Evolutionary conservation across 352 stramenopile species (phyloP).

Genomic region (Thraustotheca clavata): DNA sequence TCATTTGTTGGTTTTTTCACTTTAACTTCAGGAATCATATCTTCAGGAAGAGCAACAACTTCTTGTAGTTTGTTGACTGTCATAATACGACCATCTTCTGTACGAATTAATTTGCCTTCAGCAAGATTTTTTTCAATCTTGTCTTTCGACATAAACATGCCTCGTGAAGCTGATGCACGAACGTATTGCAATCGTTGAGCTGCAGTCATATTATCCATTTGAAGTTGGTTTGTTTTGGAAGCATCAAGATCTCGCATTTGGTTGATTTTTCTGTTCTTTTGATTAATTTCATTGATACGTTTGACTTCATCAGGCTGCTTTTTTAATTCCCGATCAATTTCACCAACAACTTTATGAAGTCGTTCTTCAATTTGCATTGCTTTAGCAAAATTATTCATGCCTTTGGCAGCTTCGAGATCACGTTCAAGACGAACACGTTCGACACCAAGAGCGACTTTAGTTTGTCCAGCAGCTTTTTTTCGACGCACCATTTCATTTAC

Average conservation of each 20-base stretch:
- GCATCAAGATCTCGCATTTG: conserved; percentile 75
- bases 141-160: conserved; percentile 75
- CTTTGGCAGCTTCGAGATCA: conserved; percentile 62
- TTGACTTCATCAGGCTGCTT: conserved; percentile 74
- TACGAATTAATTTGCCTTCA: conserved; percentile 59
- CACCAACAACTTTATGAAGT: conserved; percentile 45
- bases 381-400: conserved; percentile 85
- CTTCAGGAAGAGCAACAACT: conserved; percentile 70
- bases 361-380: conserved; percentile 59
- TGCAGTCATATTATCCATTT: conserved; percentile 73
- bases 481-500: conserved; percentile 72
- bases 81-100: conserved; percentile 70
- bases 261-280: conserved; percentile 70
- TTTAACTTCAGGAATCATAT: conserved; percentile 32
- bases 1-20: conserved; percentile 15
- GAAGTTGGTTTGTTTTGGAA: conserved; percentile 55
- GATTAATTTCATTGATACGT: conserved; percentile 82
- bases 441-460: conserved; percentile 58
- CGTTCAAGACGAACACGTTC: conserved; percentile 73
- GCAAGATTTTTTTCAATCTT: conserved; percentile 77
- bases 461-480: conserved; percentile 53
- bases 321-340: conserved; percentile 61
- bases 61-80: conserved; percentile 80
- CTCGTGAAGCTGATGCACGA: conserved; percentile 61
- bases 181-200: conserved; percentile 78